Base-by-base conservation (phyloP, 805 yeast genomes). In the Saccharomycopsis schoenii region DNA sequence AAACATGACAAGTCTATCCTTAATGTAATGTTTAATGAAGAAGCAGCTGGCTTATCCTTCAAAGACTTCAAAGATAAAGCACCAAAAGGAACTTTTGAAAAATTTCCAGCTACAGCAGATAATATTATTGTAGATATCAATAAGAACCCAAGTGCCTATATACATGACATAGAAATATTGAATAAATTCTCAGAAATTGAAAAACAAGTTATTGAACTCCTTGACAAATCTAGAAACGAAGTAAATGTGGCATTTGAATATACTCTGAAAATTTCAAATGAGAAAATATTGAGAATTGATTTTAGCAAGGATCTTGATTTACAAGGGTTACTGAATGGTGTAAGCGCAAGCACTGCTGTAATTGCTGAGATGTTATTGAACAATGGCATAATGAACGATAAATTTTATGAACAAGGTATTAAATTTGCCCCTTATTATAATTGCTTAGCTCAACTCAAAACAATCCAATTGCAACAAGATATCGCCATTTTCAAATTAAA, bases 111-210 rank as follows among this genome's bases (percentile, higher is more conserved):
- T 25, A 42, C 54, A 14, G 59, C 55, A 11, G 59, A 43, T 24
- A 57, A 57, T 43, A 51, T 58, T 19, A 21, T 50, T 51, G 56
- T 58, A 4, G 60, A 58, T 24, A 15, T 50, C 12, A 36, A n/a
- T 19, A 43, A 39, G 36, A 9, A 47, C 2, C 59, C 61, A 43
- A 24, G 42, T 39, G 34, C 25, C 15, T 12, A 55, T 47, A 54
- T 59, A 25, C 1, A 47, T n/a, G 55, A 42, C n/a, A 19, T 24
- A 9, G 41, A 59, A 34, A 9, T 29, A 36, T n/a, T 59, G 19
- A 37, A 59, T 8, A 29, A 55, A 8, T 59, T 36, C 14, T 12
- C 34, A 5, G 50, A 50, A 1, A 36, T 55, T 47, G 58, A 56
- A 25, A 37, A 15, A 9, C 50, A 56, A 24, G 56, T 56, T 14